These are phyloP conservation scores for Glarea lozoyensis DNA, from an alignment of 495 filamentous ascomycete species.

Conservation along the genomic window DNA sequence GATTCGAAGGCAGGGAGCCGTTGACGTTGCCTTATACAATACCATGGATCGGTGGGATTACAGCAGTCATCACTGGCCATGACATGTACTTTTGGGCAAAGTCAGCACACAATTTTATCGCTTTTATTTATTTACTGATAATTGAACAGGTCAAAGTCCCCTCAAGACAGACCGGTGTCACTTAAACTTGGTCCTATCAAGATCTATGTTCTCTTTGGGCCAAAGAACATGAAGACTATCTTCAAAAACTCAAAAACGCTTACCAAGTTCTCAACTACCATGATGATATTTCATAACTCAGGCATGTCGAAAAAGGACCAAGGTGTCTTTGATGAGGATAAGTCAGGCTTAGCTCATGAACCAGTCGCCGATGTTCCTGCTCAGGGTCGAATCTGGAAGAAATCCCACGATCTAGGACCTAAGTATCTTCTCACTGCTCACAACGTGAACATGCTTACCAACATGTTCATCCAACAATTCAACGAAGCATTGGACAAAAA, in stretches of 20 bases:
- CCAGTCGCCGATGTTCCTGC: slow-evolving; percentile 1
- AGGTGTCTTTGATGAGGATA: slow-evolving; percentile 1
- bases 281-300: slow-evolving; percentile 3
- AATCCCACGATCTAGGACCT: slow-evolving; percentile 1
- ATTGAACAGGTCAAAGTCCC: slow-evolving; percentile 1
- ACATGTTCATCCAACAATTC: slow-evolving; percentile 1
- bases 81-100: slow-evolving; percentile 6
- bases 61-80: slow-evolving; percentile 1
- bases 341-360: not conserved
- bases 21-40: slow-evolving; percentile 6
- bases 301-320: slow-evolving; percentile 6
- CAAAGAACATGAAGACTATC: slow-evolving; percentile 7
- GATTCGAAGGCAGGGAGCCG: slow-evolving; percentile 7
- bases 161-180: not conserved
- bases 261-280: not conserved
- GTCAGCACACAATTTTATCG: not conserved
- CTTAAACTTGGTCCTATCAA: slow-evolving; percentile 2
- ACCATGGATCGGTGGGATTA: slow-evolving; percentile 1
- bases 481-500: not conserved
- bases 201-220: slow-evolving; percentile 7
- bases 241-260: slow-evolving; percentile 6
- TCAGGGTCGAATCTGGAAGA: slow-evolving; percentile 5
- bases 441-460: not conserved
- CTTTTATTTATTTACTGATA: not conserved
- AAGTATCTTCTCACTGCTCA: not conserved